These are phyloP conservation scores for Vicia faba DNA, from an alignment of 306 rosid species.

Conservation along the genomic window DNA sequence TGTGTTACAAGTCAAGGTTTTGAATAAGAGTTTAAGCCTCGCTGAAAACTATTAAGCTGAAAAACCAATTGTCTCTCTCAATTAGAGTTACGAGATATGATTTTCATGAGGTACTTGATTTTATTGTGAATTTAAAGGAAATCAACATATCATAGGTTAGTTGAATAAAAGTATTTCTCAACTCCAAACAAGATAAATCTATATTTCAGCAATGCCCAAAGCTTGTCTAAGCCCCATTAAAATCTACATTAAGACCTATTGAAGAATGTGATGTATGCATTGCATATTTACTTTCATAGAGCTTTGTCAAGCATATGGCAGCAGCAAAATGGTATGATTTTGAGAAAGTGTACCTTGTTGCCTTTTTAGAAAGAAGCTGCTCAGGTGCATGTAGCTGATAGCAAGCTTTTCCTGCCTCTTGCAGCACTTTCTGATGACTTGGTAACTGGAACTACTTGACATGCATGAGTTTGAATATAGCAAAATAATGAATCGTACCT, in stretches of 20 bases:
- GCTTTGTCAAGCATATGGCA: background rate
- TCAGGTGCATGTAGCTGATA: background rate
- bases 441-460: background rate
- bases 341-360: constrained; percentile 6
- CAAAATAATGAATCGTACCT: constrained; percentile 23
- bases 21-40: background rate
- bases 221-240: background rate
- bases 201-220: background rate
- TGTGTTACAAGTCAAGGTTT: background rate
- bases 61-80: too few species aligned
- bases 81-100: background rate
- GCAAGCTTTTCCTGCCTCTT: background rate
- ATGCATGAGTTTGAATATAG: constrained; percentile 2
- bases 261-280: background rate
- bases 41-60: too few species aligned
- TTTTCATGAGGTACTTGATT: background rate
- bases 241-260: background rate
- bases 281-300: background rate
- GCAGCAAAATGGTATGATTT: background rate
- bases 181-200: background rate
- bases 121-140: background rate
- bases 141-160: background rate
- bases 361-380: background rate
- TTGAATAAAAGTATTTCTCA: background rate
- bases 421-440: background rate